Base-by-base conservation (phyloP, 2,329 filamentous ascomycete species). In the Cladosporium sp. region DNA sequence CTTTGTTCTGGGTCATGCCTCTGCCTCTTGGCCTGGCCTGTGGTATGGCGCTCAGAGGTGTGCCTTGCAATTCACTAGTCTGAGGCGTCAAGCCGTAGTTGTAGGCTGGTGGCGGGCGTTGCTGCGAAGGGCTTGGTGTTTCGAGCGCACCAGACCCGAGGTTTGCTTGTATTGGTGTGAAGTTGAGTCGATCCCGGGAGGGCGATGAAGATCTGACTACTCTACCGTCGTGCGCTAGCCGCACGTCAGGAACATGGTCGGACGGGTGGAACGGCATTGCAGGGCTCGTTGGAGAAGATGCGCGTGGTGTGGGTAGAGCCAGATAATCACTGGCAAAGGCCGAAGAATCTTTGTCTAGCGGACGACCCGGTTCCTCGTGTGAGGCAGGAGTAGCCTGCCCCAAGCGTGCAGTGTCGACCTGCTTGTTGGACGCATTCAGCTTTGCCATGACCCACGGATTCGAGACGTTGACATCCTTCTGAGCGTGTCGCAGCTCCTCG, bases 371-470 rank as follows among this genome's bases (percentile, higher is more conserved):
- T 26, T 12, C 10, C 15, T 36, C 28, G 38, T 52, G 14, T 32
- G 30, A 36, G 21, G 12, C 30, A 11, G 30, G 24, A 30, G 2
- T 24, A 2, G 44, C 18, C 18, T n/a, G 10, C 8, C 14, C 55
- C n/a, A 30, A 32, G 47, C 26, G 49, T 15, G 32, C 30, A 34
- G 21, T 38, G 2, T 14, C 34, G 14, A 26, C n/a, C n/a, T 47
- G 36, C 15, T 44, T 66, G 38, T 49, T 55, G 26, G 69, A 66
- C 1, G 72, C 64, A 55, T 83, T 83, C 76, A 85, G 78, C 66
- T 80, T 82, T 28, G 83, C 82, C 52, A 82, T 77, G 0, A 79
- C 80, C 81, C 82, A 85, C 1, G 83, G 83, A 67, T 85, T 84
- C 1, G 78, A 81, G 4, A 80, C 64, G 4, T 68, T 73, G 30